Base-by-base conservation (phyloP, 805 yeast species). In the Myxozyma monticola region DNA sequence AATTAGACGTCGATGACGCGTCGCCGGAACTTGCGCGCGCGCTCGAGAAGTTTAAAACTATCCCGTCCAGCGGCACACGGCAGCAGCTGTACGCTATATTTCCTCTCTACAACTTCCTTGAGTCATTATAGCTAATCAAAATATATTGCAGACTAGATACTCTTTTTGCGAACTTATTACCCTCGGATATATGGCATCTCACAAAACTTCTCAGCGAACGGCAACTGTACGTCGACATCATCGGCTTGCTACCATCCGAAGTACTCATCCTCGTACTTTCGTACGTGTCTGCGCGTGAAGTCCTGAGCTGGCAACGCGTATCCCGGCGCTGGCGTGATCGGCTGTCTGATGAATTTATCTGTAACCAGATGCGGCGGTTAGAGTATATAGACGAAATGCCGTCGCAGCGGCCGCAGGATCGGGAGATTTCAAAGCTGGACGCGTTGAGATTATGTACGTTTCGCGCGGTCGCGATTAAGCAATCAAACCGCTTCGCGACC, bases 101-200 rank as follows among this genome's bases (percentile, higher is more conserved):
- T n/a, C 10, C 21, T n/a, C 20, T 15, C 12, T 15, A 12, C 22
- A 4, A 8, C 18, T 22, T 33, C n/a, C n/a, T n/a, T n/a, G n/a
- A n/a, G n/a, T n/a, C n/a, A n/a, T n/a, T n/a, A n/a, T n/a, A n/a
- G n/a, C n/a, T n/a, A n/a, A 9, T 28, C n/a, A 17, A 22, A 24
- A 12, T 15, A 34, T 15, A 12, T n/a, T 15, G 24, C 35, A 44
- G 48, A 30, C 45, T 54, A 12, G 48, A 54, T 18, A 17, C 26
- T 5, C 31, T 54, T 9, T 43, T 51, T 29, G 42, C 52, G 5
- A 42, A 48, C 22, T 39, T 54, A 24, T 42, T 46, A 22, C 59
- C 59, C 5, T 54, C 59, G 4, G 59, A 54, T 30, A 34, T 54
- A 24, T 54, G 59, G 59, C 50, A 54, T 41, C 50, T 54, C 15